Base-by-base conservation (phyloP, 805 yeast species). In the Wickerhamiella vanderwaltii region DNA sequence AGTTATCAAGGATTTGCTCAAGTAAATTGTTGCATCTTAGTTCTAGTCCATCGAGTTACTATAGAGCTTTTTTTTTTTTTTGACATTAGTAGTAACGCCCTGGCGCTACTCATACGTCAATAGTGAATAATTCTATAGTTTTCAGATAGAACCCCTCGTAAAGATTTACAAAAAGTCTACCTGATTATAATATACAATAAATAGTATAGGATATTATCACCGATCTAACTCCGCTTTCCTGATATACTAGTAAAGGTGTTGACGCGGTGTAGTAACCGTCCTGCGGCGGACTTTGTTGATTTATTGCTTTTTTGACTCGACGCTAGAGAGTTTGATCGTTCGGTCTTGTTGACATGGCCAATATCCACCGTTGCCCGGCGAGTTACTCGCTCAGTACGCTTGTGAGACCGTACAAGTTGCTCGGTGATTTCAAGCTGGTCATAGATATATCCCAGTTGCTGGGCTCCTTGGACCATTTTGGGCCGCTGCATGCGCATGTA, bases 381-480 rank as follows among this genome's bases (percentile, higher is more conserved):
- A 2, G 32, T 26, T 6, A 29, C 35, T 24, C 40, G 29, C 20
- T 35, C 38, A 11, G 42, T 26, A 23, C 42, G 37, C 13, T 13
- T 25, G 18, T 22, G 28, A 5, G 38, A 18, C 6, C 33, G 11
- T 9, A 53, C 50, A 12, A 53, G 47, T 46, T 53, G 57, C 43
- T 44, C 49, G 24, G 50, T 52, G 22, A 52, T 48, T 45, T 53
- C 57, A 38, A 58, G 46, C 46, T 57, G 59, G 37, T 52, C 55
- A 46, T 66, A 62, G 5, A 65, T 55, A 47, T 64, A 65, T 17
- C 51, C 52, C 41, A 54, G 58, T 46, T 65, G 69, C 28, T 48
- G 48, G 26, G 51, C 39, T n/a, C 58, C 62, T 50, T 65, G 68
- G 7, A 65, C 70, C 68, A 66, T 65, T 23, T 59, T 59, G 30